These are phyloP conservation scores for Malassezia brasiliensis DNA, from an alignment of 1,284 basidiomycete species.

Conservation along the genomic window DNA sequence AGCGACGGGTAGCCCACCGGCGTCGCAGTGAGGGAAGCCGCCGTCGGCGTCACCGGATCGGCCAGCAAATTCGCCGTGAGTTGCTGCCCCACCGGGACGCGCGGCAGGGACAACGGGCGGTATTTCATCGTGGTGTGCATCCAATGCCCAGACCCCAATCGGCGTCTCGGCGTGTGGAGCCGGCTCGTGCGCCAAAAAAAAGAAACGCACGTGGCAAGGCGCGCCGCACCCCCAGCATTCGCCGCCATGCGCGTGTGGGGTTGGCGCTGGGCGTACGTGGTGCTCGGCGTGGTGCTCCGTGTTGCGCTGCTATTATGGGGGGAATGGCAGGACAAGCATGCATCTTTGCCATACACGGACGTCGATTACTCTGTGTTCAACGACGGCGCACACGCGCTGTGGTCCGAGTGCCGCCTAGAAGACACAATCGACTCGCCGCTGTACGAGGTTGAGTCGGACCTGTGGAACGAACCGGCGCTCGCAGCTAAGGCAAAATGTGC, in stretches of 20 bases:
- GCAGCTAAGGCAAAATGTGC: slow-evolving; percentile 29
- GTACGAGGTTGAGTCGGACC: slow-evolving; percentile 27
- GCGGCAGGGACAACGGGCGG: slow-evolving; percentile 53
- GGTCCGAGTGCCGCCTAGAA: slow-evolving; percentile 29
- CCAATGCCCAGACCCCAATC: no score
- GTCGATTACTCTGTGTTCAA: slow-evolving; percentile 92
- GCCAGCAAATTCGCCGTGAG: slow-evolving; percentile 63
- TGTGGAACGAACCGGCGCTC: slow-evolving; percentile 18
- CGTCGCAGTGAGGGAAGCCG: slow-evolving; percentile 54
- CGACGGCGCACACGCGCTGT: slow-evolving; percentile 60
- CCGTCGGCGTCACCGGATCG: slow-evolving; percentile 56
- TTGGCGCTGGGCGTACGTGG: slow-evolving; percentile 22
- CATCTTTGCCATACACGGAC: slow-evolving; percentile 88
- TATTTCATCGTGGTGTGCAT: slow-evolving; percentile 6
- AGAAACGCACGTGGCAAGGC: no score
- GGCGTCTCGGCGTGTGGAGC: background rate
- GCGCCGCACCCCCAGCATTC: background rate
- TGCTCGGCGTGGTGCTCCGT: slow-evolving; percentile 57
- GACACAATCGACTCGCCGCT: slow-evolving; percentile 19
- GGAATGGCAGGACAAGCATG: slow-evolving; percentile 73
- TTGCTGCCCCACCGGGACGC: slow-evolving; percentile 57
- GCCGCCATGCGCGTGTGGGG: background rate
- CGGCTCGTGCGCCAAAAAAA: background rate
- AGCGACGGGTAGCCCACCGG: slow-evolving; percentile 35
- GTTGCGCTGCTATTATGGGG: slow-evolving; percentile 68